Conservation (phyloP, 139 green algal genomes). For the Picochlorum costavermella region DNA sequence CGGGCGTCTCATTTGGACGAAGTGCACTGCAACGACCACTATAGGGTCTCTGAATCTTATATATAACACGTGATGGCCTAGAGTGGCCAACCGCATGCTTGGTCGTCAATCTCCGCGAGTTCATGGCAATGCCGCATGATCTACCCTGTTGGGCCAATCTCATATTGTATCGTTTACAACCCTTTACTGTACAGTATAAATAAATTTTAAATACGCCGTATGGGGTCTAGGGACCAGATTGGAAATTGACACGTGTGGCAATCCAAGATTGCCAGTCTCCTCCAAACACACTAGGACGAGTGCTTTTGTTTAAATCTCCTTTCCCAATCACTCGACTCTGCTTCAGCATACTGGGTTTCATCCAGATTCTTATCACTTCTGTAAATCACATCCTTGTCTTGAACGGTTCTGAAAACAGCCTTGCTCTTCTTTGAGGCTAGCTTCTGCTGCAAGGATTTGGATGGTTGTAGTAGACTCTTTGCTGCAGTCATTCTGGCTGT, state of each 20-base stretch:
- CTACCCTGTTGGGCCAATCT: too few relatives aligned
- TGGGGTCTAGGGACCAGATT: too few relatives aligned
- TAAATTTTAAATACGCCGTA: too few relatives aligned
- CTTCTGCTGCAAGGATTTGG: constrained; percentile 9
- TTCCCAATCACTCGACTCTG: constrained; percentile 21
- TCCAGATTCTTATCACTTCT: constrained; percentile 12
- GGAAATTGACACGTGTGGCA: too few relatives aligned
- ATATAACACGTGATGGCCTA: neutral
- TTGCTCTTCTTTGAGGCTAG: neutral
- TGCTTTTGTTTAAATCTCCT: constrained; percentile 3
- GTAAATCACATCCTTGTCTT: constrained; percentile 18
- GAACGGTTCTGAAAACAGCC: constrained; percentile 6
- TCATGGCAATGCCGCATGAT: too few relatives aligned
- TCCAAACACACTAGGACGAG: too few relatives aligned
- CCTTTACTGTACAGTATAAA: too few relatives aligned
- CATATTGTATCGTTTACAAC: too few relatives aligned
- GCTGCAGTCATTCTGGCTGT: constrained; percentile 32
- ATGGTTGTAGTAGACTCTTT: constrained; percentile 9
- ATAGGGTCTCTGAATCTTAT: neutral
- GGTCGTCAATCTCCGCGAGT: too few relatives aligned
- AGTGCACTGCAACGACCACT: neutral
- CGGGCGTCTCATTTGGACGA: constrained; percentile 39
- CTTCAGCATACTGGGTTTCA: constrained; percentile 7
- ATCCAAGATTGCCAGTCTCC: too few relatives aligned
- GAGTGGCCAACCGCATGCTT: neutral